Evolutionary conservation across 2,329 filamentous ascomycete species (phyloP).

Genomic region (Nannizziopsis barbatae): DNA sequence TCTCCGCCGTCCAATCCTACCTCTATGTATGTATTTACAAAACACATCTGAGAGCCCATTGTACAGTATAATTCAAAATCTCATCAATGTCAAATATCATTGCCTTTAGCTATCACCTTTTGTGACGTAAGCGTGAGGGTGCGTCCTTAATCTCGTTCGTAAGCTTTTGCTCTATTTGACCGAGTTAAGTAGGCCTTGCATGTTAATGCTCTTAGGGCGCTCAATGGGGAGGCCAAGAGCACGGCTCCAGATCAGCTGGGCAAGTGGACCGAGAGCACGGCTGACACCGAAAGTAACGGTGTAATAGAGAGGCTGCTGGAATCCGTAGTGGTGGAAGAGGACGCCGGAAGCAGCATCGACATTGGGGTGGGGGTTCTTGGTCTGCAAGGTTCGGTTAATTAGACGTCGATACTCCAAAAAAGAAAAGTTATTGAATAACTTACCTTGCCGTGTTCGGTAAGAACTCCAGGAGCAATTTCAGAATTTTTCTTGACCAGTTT

Average conservation of each 20-base stretch:
- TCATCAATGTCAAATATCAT: not conserved
- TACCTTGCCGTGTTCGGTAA: slow-evolving; percentile 86
- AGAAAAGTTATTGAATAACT: slow-evolving; percentile 11
- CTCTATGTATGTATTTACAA: too few species aligned
- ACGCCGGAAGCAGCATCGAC: slow-evolving; percentile 90
- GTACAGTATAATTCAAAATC: too few species aligned
- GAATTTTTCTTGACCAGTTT: slow-evolving; percentile 88
- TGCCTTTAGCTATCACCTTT: not conserved
- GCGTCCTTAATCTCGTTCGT: not conserved
- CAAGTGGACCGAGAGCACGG: slow-evolving; percentile 69
- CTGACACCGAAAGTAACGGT: slow-evolving; percentile 58
- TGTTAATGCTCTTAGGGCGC: slow-evolving; percentile 93
- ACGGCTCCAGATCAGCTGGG: slow-evolving; percentile 92
- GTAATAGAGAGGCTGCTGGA: slow-evolving; percentile 95
- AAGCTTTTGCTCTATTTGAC: slow-evolving; percentile 22
- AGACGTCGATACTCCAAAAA: slow-evolving; percentile 1
- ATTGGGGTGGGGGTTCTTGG: slow-evolving; percentile 95
- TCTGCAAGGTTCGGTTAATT: slow-evolving; percentile 37
- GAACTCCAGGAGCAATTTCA: slow-evolving; percentile 76
- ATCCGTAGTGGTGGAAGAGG: slow-evolving; percentile 95
- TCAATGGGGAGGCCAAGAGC: slow-evolving; percentile 91
- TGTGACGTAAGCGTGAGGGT: not conserved
- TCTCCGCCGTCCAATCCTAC: too few species aligned
- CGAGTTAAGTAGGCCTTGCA: slow-evolving; percentile 69
- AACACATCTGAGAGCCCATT: too few species aligned